These are phyloP conservation scores for Mikania micrantha DNA, from an alignment of 129 eudicot genomes.

Conservation along the genomic window DNA sequence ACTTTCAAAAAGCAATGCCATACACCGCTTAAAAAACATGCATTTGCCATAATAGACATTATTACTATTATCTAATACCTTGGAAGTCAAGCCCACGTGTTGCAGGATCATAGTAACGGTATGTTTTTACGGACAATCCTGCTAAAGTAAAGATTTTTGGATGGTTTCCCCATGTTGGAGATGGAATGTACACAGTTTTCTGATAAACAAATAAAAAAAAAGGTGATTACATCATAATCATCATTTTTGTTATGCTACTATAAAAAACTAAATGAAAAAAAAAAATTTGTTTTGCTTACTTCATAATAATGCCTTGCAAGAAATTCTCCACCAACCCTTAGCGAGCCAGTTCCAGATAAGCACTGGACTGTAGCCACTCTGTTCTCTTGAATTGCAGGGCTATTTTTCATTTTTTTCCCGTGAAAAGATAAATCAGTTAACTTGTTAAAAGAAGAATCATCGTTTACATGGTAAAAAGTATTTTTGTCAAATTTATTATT, in stretches of 20 bases:
- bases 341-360: slow-evolving; percentile 93
- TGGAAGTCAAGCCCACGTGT: slow-evolving; percentile 82
- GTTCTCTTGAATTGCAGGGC: slow-evolving; percentile 85
- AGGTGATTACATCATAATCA: neutral
- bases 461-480: neutral
- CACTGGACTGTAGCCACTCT: slow-evolving; percentile 86
- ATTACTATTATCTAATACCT: slow-evolving; percentile 36
- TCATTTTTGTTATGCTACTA: neutral
- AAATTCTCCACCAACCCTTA: slow-evolving; percentile 89
- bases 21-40: neutral
- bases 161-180: slow-evolving; percentile 98
- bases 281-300: slow-evolving; percentile 35
- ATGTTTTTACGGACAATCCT: slow-evolving; percentile 75
- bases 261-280: neutral
- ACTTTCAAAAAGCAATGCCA: neutral
- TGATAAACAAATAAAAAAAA: slow-evolving; percentile 36
- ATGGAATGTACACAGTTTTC: slow-evolving; percentile 75
- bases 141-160: slow-evolving; percentile 69
- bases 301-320: slow-evolving; percentile 63
- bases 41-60: neutral
- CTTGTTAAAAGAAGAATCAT: neutral
- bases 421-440: neutral
- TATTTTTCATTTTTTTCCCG: slow-evolving; percentile 12
- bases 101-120: slow-evolving; percentile 81
- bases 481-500: neutral